Percentiles rank a stretch among this genome's conserved stretches.
phyloP scores from a whole-genome alignment of 495 filamentous ascomycete species.

The Aspergillus ellipticus region DNA sequence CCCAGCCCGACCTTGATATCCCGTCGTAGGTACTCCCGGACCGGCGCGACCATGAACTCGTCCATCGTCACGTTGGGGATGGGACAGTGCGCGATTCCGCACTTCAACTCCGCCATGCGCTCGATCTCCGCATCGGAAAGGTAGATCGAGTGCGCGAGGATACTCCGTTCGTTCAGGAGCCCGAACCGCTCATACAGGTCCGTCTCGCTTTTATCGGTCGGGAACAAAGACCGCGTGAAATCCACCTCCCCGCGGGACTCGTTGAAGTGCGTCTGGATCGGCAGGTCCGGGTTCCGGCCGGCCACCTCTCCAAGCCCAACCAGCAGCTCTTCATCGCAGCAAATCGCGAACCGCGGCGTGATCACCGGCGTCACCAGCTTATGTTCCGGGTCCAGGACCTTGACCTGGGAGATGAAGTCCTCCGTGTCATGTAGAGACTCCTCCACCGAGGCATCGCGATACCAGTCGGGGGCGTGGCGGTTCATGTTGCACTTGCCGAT shows the following conservation, averaged over 20 bases:
- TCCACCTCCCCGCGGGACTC: conserved; percentile 55
- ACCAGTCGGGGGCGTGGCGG: conserved; percentile 57
- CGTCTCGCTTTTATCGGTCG: conserved; percentile 47
- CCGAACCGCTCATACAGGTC: conserved; percentile 54
- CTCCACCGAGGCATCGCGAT: conserved; percentile 47
- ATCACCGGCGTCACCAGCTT: conserved; percentile 53
- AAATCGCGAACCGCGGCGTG: conserved; percentile 63
- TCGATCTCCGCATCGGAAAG: conserved; percentile 52
- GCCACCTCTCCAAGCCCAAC: conserved; percentile 50
- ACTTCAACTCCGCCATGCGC: conserved; percentile 41
- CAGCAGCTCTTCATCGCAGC: conserved; percentile 52
- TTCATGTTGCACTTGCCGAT: conserved; percentile 68
- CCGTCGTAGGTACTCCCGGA: conserved; percentile 51
- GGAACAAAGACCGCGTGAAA: conserved; percentile 50
- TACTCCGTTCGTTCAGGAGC: conserved; percentile 50
- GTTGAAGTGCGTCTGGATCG: conserved; percentile 65
- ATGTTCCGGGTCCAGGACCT: conserved; percentile 16
- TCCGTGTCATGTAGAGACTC: conserved; percentile 51
- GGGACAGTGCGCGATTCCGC: conserved; percentile 62
- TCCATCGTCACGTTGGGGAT: conserved; percentile 61
- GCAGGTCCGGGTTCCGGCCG: conserved; percentile 44
- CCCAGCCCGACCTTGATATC: conserved; percentile 64
- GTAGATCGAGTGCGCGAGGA: conserved; percentile 63
- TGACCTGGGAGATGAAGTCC: conserved; percentile 47
- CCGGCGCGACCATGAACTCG: conserved; percentile 55